phyloP scores from a whole-genome alignment of 2,329 filamentous ascomycete genomes.

The Orbilia brochopaga region DNA sequence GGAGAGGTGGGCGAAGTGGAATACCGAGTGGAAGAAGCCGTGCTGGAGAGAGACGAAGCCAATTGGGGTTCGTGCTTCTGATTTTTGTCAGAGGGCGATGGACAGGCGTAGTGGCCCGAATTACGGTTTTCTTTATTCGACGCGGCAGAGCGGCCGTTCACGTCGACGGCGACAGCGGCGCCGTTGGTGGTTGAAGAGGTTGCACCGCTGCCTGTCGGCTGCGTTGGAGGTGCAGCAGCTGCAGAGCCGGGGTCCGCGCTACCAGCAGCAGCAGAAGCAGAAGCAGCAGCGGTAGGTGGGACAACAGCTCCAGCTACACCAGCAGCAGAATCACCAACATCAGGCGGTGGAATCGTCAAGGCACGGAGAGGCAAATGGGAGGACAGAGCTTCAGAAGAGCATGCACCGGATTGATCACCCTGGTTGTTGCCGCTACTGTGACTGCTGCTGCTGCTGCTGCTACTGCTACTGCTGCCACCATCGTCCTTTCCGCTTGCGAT shows the following conservation, averaged over 20 bases:
- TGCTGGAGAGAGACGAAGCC: slow-evolving; percentile 29
- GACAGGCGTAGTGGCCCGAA: background rate
- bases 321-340: background rate
- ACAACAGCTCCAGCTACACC: slow-evolving; percentile 24
- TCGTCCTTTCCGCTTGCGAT: no score
- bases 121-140: background rate
- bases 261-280: slow-evolving; percentile 8
- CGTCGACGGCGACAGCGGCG: background rate
- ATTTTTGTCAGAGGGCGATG: slow-evolving; percentile 9
- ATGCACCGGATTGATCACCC: background rate
- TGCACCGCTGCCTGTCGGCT: background rate
- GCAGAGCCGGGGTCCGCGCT: background rate
- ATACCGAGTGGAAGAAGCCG: slow-evolving; percentile 20
- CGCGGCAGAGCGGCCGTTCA: background rate
- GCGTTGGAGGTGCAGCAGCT: slow-evolving; percentile 9
- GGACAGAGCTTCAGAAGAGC: background rate
- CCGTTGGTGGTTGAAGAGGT: background rate
- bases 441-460: background rate
- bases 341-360: background rate
- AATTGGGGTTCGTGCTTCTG: slow-evolving; percentile 21
- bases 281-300: slow-evolving; percentile 12
- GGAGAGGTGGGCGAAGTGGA: slow-evolving; percentile 16
- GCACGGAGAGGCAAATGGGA: background rate
- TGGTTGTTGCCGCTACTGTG: background rate
- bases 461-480: background rate